Percentiles rank a stretch among this genome's conserved stretches.
phyloP scores from a whole-genome alignment of 129 eudicot genomes.

The Mikania micrantha region DNA sequence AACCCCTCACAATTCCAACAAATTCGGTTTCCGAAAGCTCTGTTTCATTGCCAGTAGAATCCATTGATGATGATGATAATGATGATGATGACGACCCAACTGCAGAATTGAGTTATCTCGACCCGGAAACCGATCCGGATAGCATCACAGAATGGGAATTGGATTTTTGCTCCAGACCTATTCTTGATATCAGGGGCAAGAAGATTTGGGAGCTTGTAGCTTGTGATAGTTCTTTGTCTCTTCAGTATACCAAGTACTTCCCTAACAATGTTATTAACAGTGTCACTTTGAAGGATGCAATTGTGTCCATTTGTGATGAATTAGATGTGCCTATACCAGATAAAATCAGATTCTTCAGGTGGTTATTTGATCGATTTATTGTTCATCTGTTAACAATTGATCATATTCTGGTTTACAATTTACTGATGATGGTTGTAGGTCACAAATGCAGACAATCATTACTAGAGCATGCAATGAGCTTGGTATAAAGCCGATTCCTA shows the following conservation, averaged over 20 bases:
- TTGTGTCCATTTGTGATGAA: constrained; percentile 70
- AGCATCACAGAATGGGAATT: constrained; percentile 86
- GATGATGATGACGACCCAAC: constrained; percentile 70
- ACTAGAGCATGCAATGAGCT: constrained; percentile 91
- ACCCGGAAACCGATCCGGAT: constrained; percentile 78
- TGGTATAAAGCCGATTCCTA: constrained; percentile 75
- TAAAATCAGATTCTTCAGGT: constrained; percentile 85
- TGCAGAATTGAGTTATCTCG: constrained; percentile 71
- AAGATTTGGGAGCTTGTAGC: constrained; percentile 97
- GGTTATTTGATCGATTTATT: not conserved
- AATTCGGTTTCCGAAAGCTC: constrained; percentile 62
- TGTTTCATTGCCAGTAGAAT: constrained; percentile 39
- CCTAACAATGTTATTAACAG: constrained; percentile 95
- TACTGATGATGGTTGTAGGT: constrained; percentile 37
- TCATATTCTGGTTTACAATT: constrained; percentile 5
- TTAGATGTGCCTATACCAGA: constrained; percentile 87
- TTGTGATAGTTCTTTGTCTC: constrained; percentile 79
- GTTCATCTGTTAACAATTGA: not conserved
- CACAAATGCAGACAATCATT: constrained; percentile 97
- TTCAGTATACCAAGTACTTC: constrained; percentile 86
- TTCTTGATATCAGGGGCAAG: constrained; percentile 93
- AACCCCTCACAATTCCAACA: constrained; percentile 27
- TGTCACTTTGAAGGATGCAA: constrained; percentile 76
- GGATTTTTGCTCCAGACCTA: constrained; percentile 96
- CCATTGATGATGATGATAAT: constrained; percentile 24